A percentile compares a stretch with the other conserved stretches of the same genome.
These are phyloP conservation scores for Nitzschia sp. DNA, from an alignment of 108 stramenopile species.

Conservation along the genomic window DNA sequence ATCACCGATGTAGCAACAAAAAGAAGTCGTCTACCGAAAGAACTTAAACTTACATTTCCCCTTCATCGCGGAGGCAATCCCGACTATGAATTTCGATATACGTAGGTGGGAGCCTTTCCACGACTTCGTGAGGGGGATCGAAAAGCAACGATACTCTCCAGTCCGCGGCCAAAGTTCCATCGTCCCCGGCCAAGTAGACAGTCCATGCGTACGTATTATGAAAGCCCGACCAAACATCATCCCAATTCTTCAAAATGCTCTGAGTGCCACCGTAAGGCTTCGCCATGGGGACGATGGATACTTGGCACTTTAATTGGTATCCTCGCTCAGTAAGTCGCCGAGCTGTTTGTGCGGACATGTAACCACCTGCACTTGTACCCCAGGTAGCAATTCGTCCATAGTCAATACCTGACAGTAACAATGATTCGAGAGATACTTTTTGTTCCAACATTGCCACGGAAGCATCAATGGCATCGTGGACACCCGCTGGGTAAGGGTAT, in stretches of 20 bases:
- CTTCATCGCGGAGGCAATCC: neutral
- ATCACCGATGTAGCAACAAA: no score
- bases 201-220: slow-evolving; percentile 1
- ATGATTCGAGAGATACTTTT: neutral
- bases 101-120: neutral
- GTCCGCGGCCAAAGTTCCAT: neutral
- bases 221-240: slow-evolving; percentile 1
- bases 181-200: neutral
- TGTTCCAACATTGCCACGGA: neutral
- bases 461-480: neutral
- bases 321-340: neutral
- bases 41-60: neutral
- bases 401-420: neutral
- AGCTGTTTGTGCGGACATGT: neutral
- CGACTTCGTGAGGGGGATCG: neutral
- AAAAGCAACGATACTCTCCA: neutral
- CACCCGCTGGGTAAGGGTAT: neutral
- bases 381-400: neutral
- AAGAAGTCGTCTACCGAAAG: no score
- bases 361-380: neutral
- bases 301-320: neutral
- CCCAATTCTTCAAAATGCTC: neutral
- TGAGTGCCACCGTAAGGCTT: slow-evolving; percentile 1
- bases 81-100: neutral
- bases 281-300: neutral